phyloP scores from a whole-genome alignment of 2,329 filamentous ascomycete genomes.

The Fonsecaea pugnacius region DNA sequence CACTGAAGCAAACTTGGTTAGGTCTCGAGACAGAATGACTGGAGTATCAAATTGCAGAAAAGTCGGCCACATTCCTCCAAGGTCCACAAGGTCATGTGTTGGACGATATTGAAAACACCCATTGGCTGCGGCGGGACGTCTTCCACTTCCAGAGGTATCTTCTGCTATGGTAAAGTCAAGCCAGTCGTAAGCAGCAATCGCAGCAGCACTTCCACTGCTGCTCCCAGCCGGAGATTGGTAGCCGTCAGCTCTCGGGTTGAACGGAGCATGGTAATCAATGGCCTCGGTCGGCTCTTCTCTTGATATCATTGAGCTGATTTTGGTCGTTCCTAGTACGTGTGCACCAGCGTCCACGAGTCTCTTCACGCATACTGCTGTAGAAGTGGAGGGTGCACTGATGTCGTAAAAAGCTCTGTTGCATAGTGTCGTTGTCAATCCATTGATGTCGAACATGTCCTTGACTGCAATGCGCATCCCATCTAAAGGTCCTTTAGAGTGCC shows the following conservation, averaged over 20 bases:
- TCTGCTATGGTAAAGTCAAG: not conserved
- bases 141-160: not conserved
- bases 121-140: constrained; percentile 1
- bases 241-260: constrained; percentile 54
- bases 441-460: not conserved
- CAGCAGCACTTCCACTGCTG: constrained; percentile 5
- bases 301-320: not conserved
- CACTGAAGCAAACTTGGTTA: no score
- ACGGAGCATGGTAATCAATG: constrained; percentile 47
- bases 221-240: constrained; percentile 20
- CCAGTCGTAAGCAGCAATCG: not conserved
- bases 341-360: not conserved
- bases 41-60: constrained; percentile 18
- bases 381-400: not conserved
- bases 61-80: constrained; percentile 12
- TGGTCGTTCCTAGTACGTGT: not conserved
- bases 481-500: not conserved
- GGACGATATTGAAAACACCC: constrained; percentile 16
- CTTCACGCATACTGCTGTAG: not conserved
- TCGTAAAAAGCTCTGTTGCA: not conserved
- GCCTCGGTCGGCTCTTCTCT: constrained; percentile 35
- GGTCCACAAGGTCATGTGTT: constrained; percentile 7
- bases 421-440: not conserved
- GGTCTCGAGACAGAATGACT: constrained; percentile 12
- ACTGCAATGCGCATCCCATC: not conserved